A percentile compares a stretch with the other conserved stretches of the same genome.
Conservation (phyloP, 2,329 filamentous ascomycete species). For the Aphanocladium album region DNA sequence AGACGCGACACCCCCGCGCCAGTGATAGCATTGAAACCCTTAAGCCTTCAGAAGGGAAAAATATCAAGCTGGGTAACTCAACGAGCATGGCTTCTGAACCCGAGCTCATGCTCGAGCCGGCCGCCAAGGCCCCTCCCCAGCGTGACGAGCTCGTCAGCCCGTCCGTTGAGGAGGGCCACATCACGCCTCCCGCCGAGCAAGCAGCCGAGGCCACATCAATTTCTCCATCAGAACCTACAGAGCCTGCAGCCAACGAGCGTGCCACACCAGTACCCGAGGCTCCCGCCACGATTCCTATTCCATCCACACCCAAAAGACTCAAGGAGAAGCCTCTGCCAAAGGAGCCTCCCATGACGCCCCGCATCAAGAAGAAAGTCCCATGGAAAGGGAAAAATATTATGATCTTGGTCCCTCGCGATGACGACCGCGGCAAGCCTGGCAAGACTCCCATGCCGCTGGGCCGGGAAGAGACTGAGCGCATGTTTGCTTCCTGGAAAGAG, state of each 20-base stretch:
- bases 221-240: constrained; percentile 19
- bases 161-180: constrained; percentile 5
- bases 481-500: constrained; percentile 62
- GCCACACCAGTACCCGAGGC: constrained; percentile 20
- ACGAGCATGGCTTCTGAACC: constrained; percentile 29
- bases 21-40: constrained; percentile 55
- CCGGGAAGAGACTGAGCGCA: constrained; percentile 51
- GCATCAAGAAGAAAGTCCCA: constrained; percentile 63
- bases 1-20: constrained; percentile 37
- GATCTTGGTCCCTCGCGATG: constrained; percentile 63
- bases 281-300: constrained; percentile 21
- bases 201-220: constrained; percentile 17
- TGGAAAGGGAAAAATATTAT: constrained; percentile 74
- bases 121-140: constrained; percentile 9
- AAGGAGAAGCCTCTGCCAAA: constrained; percentile 33
- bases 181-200: background rate
- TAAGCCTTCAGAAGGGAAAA: constrained; percentile 29
- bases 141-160: background rate
- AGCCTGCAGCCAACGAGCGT: background rate
- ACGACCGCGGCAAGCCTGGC: constrained; percentile 56
- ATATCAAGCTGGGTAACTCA: constrained; percentile 24
- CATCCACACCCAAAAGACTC: constrained; percentile 31
- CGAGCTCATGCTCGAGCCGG: constrained; percentile 23
- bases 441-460: constrained; percentile 50
- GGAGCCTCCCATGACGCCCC: constrained; percentile 43